Evolutionary conservation across 2,329 filamentous ascomycete genomes (phyloP), one percentile per base, ranked within the genome.

Genomic region (Colletotrichum brevisporum): DNA sequence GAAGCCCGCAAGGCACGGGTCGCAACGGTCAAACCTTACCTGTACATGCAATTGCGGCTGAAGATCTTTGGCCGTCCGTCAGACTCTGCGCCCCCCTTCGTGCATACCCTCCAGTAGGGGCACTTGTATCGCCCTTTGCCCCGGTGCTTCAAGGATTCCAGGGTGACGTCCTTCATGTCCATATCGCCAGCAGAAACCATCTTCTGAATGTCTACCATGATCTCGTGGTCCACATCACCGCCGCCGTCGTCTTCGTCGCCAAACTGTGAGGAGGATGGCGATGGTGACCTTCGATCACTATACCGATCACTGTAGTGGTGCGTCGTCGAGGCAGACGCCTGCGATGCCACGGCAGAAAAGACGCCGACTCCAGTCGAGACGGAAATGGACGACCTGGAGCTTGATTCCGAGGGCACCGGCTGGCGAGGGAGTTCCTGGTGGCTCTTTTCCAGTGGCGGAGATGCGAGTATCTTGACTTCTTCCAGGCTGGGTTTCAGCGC

Each of bases 61-160:
- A 83, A 83, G 52, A 79, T 69, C 41, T 82, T 75, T 15, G 82
- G 74, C 8, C 77, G 76, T 10, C 81, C 81, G 16, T 79, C 74
- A 56, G 78, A 79, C 62, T 82, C 79, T 48, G 82, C 78, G 31
- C 81, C 81, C 36, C 81, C 81, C 70, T 83, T 83, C 63, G 79
- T 79, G 59, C 81, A 83, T 39, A 73, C 75, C 48, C 60, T 57
- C 8, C 76, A 77, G 24, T 81, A 75, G 12, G 80, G 80, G 63
- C 81, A 83, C 36, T 73, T 74, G 61, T 83, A 79, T 12, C 73
- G 73, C 9, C 81, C 80, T 63, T 83, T 83, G 12, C 81, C 81
- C 66, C 81, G 76, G 57, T 80, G 78, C 58, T 77, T 78, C 27
- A 83, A 74, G 13, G 79, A 77, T 3, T 81, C 78, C 78, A 82